Percentiles rank a stretch among this genome's conserved stretches.
Conservation (phyloP, 192 early-diverging fungal species). For the Phlyctochytrium planicorne region DNA sequence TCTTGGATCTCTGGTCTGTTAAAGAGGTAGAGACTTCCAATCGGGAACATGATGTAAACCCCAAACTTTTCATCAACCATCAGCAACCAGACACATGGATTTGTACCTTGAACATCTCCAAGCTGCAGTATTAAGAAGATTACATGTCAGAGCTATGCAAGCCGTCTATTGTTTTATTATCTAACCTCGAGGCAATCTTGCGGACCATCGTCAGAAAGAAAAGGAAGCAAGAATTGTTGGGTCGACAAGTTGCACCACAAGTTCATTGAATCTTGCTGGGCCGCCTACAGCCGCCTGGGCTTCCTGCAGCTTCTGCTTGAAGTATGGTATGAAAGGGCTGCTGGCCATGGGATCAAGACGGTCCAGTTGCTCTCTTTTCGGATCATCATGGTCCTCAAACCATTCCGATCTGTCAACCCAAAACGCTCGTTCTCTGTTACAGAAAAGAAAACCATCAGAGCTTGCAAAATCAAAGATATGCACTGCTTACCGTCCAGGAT, state of each 20-base stretch:
- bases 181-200: too few species aligned
- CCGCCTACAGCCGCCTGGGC: too few species aligned
- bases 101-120: background rate
- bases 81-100: too few species aligned
- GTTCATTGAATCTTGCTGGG: too few species aligned
- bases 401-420: slow-evolving; percentile 52
- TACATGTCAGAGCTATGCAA: too few species aligned
- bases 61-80: slow-evolving; percentile 34
- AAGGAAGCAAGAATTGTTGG: too few species aligned
- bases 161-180: too few species aligned
- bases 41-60: slow-evolving; percentile 42
- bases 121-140: background rate
- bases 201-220: too few species aligned
- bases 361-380: slow-evolving; percentile 38
- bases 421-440: slow-evolving; percentile 7
- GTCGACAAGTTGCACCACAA: too few species aligned
- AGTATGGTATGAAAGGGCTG: slow-evolving; percentile 44
- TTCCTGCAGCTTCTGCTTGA: slow-evolving; percentile 50
- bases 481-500: background rate
- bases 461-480: background rate
- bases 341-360: slow-evolving; percentile 59
- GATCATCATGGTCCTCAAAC: slow-evolving; percentile 51
- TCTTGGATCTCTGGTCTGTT: slow-evolving; percentile 38
- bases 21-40: slow-evolving; percentile 33
- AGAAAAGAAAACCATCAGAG: background rate